Conservation (phyloP, 495 filamentous ascomycete species). For the Aspergillus biplanus region DNA sequence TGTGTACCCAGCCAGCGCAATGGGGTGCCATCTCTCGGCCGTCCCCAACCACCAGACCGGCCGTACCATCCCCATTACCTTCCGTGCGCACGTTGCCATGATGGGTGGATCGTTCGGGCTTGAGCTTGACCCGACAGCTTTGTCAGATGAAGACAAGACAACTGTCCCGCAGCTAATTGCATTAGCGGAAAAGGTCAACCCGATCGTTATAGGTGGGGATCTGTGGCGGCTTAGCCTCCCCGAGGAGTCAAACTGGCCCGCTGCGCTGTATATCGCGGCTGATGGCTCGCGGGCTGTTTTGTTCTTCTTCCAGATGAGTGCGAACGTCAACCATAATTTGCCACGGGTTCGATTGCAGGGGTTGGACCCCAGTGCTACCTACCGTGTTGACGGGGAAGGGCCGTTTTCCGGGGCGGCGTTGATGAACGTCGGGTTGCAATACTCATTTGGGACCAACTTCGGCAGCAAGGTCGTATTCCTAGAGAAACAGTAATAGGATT, state of each 20-base stretch:
- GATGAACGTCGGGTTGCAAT: conserved; percentile 54
- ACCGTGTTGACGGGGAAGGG: conserved; percentile 43
- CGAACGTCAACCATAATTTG: conserved; percentile 45
- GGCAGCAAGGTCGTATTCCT: conserved; percentile 48
- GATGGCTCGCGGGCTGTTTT: conserved; percentile 46
- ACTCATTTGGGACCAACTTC: conserved; percentile 42
- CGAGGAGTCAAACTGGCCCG: conserved; percentile 58
- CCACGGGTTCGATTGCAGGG: conserved; percentile 51
- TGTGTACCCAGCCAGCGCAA: conserved; percentile 56
- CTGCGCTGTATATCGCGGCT: conserved; percentile 53
- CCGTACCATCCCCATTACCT: conserved; percentile 49
- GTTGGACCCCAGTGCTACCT: conserved; percentile 47
- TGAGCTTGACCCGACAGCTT: conserved; percentile 52
- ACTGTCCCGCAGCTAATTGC: conserved; percentile 50
- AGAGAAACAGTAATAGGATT: conserved; percentile 30
- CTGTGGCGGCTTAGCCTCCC: conserved; percentile 56
- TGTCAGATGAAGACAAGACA: conserved; percentile 45
- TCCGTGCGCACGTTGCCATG: conserved; percentile 59
- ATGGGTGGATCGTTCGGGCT: conserved; percentile 62
- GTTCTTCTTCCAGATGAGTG: conserved; percentile 53
- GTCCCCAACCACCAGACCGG: conserved; percentile 56
- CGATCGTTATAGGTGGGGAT: conserved; percentile 53
- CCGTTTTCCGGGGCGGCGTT: conserved; percentile 49
- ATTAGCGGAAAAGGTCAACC: conserved; percentile 53
- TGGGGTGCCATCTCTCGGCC: conserved; percentile 59